phyloP scores from a whole-genome alignment of 352 stramenopile species.

The Globisporangium spiculum region DNA sequence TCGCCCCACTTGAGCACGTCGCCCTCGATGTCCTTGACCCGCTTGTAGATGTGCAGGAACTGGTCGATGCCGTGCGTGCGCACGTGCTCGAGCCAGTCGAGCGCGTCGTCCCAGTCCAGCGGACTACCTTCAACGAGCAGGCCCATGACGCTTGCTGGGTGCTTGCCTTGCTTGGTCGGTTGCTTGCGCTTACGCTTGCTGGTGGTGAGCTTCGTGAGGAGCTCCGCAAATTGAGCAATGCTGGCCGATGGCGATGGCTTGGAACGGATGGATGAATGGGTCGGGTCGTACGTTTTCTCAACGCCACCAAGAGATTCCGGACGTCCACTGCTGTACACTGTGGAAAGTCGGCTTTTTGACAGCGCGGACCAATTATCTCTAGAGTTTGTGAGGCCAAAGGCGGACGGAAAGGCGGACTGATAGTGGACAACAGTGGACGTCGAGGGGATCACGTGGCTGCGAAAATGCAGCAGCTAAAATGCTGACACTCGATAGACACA shows the following conservation, averaged over 20 bases:
- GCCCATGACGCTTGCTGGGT: slow-evolving; percentile 41
- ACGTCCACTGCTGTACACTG: neutral
- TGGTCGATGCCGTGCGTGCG: slow-evolving; percentile 94
- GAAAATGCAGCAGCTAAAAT: neutral
- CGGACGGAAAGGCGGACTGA: neutral
- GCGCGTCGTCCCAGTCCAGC: slow-evolving; percentile 94
- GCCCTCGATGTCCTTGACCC: slow-evolving; percentile 93
- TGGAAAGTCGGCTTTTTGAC: neutral
- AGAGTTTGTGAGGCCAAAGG: neutral
- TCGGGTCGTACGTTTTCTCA: neutral
- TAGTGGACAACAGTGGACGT: neutral
- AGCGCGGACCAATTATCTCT: neutral
- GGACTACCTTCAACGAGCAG: slow-evolving; percentile 92
- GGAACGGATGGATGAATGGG: neutral
- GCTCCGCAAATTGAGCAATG: neutral
- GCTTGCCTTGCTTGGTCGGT: too few relatives aligned
- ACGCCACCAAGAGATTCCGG: neutral
- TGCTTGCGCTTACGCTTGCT: neutral
- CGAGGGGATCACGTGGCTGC: neutral
- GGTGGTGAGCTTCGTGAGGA: neutral
- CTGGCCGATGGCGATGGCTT: neutral
- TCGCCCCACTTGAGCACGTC: slow-evolving; percentile 97
- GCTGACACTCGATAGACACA: neutral
- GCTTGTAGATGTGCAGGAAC: slow-evolving; percentile 97
- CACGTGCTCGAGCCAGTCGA: slow-evolving; percentile 95